Conservation (phyloP, 1,284 basidiomycete species). For the Stygiomarasmius scandens region DNA sequence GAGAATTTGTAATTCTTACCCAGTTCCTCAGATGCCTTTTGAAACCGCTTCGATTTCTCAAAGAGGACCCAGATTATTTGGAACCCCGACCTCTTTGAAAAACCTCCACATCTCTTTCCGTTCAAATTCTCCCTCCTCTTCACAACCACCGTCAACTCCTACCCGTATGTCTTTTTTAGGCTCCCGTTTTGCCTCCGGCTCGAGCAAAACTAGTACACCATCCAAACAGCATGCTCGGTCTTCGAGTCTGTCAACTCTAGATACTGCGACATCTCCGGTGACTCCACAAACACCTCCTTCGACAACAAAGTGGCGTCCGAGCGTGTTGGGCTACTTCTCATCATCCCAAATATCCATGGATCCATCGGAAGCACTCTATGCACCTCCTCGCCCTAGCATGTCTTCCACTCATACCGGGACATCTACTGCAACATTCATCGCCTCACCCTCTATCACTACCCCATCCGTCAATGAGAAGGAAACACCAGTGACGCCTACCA, state of each 20-base stretch:
- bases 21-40: constrained; percentile 28
- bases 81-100: constrained; percentile 55
- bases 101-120: constrained; percentile 56
- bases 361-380: constrained; percentile 41
- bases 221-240: constrained; percentile 45
- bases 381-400: constrained; percentile 65
- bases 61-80: constrained; percentile 44
- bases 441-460: constrained; percentile 45
- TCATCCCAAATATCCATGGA: constrained; percentile 40
- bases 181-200: constrained; percentile 36
- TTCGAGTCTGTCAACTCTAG: constrained; percentile 43
- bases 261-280: constrained; percentile 23
- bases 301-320: constrained; percentile 56
- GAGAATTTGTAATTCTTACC: constrained; percentile 8
- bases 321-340: constrained; percentile 61
- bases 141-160: constrained; percentile 32
- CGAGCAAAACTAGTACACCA: constrained; percentile 26
- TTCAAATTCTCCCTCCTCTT: constrained; percentile 42
- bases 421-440: constrained; percentile 48
- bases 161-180: constrained; percentile 43
- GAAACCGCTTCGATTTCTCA: constrained; percentile 39
- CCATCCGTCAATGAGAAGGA: constrained; percentile 42
- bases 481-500: constrained; percentile 45
- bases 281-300: constrained; percentile 27
- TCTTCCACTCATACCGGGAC: constrained; percentile 50